A percentile compares a stretch with the other conserved stretches of the same genome.
These are phyloP conservation scores for Paraphoma chrysanthemicola DNA, from an alignment of 2,329 filamentous ascomycete species.

Conservation along the genomic window DNA sequence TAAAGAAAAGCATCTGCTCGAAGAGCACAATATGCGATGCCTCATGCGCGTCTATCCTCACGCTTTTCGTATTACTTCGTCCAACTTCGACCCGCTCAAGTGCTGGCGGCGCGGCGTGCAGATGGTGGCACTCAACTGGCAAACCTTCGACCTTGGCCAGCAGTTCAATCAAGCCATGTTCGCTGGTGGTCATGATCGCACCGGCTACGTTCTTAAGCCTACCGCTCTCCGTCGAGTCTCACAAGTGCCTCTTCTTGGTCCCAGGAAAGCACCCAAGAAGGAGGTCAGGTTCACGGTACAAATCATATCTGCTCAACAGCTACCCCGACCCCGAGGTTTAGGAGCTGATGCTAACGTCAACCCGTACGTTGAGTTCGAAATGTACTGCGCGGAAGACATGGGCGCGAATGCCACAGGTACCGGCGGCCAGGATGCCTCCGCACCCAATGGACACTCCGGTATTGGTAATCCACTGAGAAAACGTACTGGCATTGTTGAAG, in stretches of 20 bases:
- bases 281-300: constrained; percentile 85
- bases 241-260: constrained; percentile 52
- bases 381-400: constrained; percentile 93
- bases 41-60: constrained; percentile 91
- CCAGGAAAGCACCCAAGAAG: constrained; percentile 76
- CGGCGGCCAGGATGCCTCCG: constrained; percentile 70
- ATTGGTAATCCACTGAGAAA: constrained; percentile 76
- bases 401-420: constrained; percentile 73
- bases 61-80: constrained; percentile 79
- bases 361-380: constrained; percentile 92
- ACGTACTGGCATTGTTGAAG: constrained; percentile 79
- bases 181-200: constrained; percentile 81
- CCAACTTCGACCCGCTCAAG: constrained; percentile 91
- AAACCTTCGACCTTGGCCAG: constrained; percentile 94
- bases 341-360: constrained; percentile 80
- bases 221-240: constrained; percentile 70
- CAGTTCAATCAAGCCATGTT: constrained; percentile 99
- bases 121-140: constrained; percentile 98
- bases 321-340: constrained; percentile 80
- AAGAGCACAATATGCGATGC: constrained; percentile 89
- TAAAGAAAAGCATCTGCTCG: constrained; percentile 78
- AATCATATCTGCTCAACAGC: constrained; percentile 91
- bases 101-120: constrained; percentile 97
- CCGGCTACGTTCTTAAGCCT: constrained; percentile 94
- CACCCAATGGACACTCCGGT: constrained; percentile 69